Conservation (phyloP, 2,329 filamentous ascomycete species). For the Madurella mycetomatis region DNA sequence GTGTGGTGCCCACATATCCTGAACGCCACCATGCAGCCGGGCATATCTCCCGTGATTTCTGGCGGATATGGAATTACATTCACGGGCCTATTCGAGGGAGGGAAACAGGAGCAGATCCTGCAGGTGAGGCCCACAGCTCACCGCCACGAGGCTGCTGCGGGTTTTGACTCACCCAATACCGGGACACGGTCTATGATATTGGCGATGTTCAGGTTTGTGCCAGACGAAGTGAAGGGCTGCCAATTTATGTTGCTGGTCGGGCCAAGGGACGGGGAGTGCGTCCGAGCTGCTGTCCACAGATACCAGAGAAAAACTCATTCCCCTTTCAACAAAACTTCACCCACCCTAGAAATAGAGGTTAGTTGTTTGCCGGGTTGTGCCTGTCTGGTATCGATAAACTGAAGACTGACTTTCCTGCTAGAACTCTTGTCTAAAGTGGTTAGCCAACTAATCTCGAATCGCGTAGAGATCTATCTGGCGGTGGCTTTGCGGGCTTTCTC, state of each 20-base stretch:
- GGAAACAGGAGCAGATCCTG: not conserved
- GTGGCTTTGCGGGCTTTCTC: not conserved
- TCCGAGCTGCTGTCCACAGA: too few species aligned
- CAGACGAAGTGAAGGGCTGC: not conserved
- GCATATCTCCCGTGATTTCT: not conserved
- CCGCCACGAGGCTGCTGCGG: constrained; percentile 4
- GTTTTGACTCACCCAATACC: not conserved
- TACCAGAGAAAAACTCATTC: too few species aligned
- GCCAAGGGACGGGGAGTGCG: not conserved
- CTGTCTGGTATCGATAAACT: too few species aligned
- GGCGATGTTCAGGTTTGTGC: not conserved
- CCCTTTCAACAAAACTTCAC: too few species aligned
- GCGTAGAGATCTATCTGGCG: not conserved
- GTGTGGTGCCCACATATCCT: not conserved
- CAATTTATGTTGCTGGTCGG: not conserved
- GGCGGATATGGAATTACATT: not conserved
- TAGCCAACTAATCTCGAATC: too few species aligned
- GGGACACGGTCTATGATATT: not conserved
- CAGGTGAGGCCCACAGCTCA: not conserved
- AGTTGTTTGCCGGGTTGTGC: too few species aligned
- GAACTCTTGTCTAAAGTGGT: too few species aligned
- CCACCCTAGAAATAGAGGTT: too few species aligned
- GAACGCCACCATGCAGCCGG: constrained; percentile 8
- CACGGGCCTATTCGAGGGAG: not conserved
- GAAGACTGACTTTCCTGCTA: too few species aligned